Base-by-base conservation (phyloP, 108 stramenopile species). In the Nannochloropsis gaditana region DNA sequence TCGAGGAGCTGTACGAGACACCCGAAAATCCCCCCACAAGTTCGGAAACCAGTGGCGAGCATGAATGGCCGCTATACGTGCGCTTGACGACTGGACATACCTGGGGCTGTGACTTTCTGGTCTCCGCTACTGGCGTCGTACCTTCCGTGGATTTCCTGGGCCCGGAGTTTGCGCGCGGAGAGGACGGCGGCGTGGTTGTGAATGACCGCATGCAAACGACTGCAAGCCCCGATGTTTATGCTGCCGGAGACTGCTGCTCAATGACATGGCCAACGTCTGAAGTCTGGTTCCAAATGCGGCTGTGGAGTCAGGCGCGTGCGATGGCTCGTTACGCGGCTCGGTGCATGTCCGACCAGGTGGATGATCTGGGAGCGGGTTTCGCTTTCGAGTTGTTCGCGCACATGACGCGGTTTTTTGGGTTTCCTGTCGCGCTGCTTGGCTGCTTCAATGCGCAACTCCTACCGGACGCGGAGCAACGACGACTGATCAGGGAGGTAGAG, bases 251-350 rank as follows among this genome's bases (percentile, higher is more conserved):
- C 43, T 90, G 87, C 47, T 88, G 87, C 45, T 85, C 84, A 21
- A 82, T 90, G 81, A 42, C 21, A 21, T 86, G 87, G 91, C 84
- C 87, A 10, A 43, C 80, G 21, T 45, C 21, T 11, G 31, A 43
- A 19, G 84, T 85, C 45, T 91, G 90, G 89, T 91, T 91, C 44
- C 91, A 91, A 21, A 90, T 91, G 84, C 86, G 91, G 1, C 85
- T 91, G 31, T 91, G 91, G 91, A 81, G 81, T 4, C 91, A 91
- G 85, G 91, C 89, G 44, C 82, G 86, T 45, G 45, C 84, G 10
- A 84, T 79, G 44, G 91, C 89, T 42, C 21, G 45, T 42, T 89
- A 84, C 43, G 84, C 90, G 11, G 91, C 90, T 5, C 43, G 86
- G 45, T 89, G 90, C 73, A 90, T 91, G 84, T 82, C 81, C 17